Conservation (phyloP, 2,329 filamentous ascomycete genomes). For the Penicillium sp. region DNA sequence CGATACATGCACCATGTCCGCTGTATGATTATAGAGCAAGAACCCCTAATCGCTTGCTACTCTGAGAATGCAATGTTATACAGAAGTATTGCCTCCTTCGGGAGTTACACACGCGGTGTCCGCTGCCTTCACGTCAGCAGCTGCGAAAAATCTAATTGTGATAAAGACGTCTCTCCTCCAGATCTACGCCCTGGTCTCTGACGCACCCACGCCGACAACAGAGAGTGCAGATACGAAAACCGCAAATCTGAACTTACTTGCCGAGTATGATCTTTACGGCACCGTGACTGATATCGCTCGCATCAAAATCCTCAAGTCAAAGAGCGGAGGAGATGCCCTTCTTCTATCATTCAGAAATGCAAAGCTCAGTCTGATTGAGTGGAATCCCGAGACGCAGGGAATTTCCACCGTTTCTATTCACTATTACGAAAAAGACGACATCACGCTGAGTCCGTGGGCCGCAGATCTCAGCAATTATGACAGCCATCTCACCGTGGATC, state of each 20-base stretch:
- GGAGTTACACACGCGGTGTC: constrained; percentile 85
- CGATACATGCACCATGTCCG: constrained; percentile 7
- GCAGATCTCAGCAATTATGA: constrained; percentile 69
- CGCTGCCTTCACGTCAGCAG: constrained; percentile 70
- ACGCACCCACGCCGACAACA: constrained; percentile 52
- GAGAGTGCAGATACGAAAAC: constrained; percentile 49
- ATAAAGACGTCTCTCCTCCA: constrained; percentile 91
- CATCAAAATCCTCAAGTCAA: constrained; percentile 67
- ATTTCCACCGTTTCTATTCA: constrained; percentile 92
- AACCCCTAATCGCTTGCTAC: constrained; percentile 2
- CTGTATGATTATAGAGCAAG: constrained; percentile 1
- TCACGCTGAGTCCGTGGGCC: constrained; percentile 77
- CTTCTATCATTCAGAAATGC: constrained; percentile 84
- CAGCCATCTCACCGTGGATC: constrained; percentile 83
- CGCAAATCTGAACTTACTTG: constrained; percentile 77
- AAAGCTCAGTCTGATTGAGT: constrained; percentile 88
- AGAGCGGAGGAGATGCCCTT: constrained; percentile 77
- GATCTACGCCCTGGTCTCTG: constrained; percentile 71
- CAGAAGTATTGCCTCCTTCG: constrained; percentile 88
- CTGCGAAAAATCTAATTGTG: constrained; percentile 80
- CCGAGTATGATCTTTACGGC: constrained; percentile 78
- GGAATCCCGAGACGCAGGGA: constrained; percentile 75
- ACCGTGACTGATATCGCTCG: constrained; percentile 78
- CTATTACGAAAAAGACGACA: constrained; percentile 94
- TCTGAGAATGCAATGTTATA: constrained; percentile 85